Evolutionary conservation across 768 basidiomycete genomes (phyloP), one percentile per base, ranked within the genome.

Genomic region (Boletus tomentosulus): DNA sequence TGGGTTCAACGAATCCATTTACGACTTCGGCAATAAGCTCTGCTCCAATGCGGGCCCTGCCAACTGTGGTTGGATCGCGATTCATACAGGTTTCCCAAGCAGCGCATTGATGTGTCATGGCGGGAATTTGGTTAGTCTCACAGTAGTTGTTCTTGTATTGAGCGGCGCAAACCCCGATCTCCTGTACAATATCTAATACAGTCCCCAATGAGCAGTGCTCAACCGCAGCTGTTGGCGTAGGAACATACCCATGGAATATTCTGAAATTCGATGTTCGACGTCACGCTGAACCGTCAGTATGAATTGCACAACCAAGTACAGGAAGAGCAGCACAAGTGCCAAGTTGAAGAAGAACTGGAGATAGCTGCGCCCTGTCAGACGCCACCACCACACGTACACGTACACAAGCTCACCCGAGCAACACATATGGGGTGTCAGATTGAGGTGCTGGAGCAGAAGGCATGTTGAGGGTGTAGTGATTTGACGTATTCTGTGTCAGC

Each of bases 31-130:
- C 96, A 70, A 98, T 86, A 53, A 97, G 84, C 76, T 98, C 93
- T 53, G 95, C 94, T 42, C 89, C 86, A 59, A 99, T 87, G 62
- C 83, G 85, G 55, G 93, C 91, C 54, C 92, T 88, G 1, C 92
- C 92, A 39, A 95, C 83, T 38, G 87, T 85, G 19, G 86, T 84
- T 51, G 95, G 92, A 76, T 98, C 95, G 55, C 91, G 86, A 71
- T 89, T 86, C 95, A 97, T 96, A 67, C 94, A 98, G 6, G 83
- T 81, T 65, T 96, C 90, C 96, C 96, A 98, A 56, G 80, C 81
- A 45, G 80, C 80, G 70, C 96, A 99, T 68, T 89, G 86, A 39
- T 83, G 81, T 44, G 83, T 78, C 89, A 98, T 89, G 13, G 90
- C 92, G 31, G 96, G 97, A 12, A 96, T 79, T 31, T 89, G 79